Base-by-base conservation (phyloP, 306 rosid genomes). In the Cicer judaicum region DNA sequence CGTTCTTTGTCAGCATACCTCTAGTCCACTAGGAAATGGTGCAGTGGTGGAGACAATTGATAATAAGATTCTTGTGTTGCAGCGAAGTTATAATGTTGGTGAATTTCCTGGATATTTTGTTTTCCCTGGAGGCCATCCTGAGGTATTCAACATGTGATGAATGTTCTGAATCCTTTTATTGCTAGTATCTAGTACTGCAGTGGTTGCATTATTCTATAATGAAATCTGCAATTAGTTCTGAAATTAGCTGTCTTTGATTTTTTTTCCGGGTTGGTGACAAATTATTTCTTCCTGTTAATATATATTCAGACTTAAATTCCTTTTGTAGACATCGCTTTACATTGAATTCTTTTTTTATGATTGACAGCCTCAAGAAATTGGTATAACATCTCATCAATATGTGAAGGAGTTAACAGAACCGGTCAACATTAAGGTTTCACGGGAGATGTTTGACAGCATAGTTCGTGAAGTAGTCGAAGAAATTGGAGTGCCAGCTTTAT, bases 111-210 rank as follows among this genome's bases (percentile, higher is more conserved):
- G 96, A 80, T 83, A 85, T 88, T 94, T 87, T 81, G 96, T 91
- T 47, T 94, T 94, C 81, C 98, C 98, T 0, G 97, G 98, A 66
- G 98, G 98, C 73, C 98, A 94, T 83, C 97, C 97, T 6, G 97
- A 94, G 98, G 96, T 94, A 91, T 76, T 63, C 54, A 53, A 63
- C 57, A 38, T 21, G 47, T 64, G 77, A 74, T 7, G 1, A 41
- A 68, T 55, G 69, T 38, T 6, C 18, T n/a, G 11, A 43, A 16
- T 61, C 29, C 46, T 43, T 65, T 80, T 59, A 19, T 63, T 59
- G 50, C 36, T 68, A 49, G 64, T 70, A 38, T 72, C 53, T 43
- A 7, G 68, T 75, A 38, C 16, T 66, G 54, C 19, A 36, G 39
- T 48, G n/a, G 68, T 76, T 43, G n/a, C 53, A 76, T 65, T 60